Evolutionary conservation across 257 asterid genomes (phyloP), one percentile per base, ranked within the genome.

Genomic region (Perilla frutescens): DNA sequence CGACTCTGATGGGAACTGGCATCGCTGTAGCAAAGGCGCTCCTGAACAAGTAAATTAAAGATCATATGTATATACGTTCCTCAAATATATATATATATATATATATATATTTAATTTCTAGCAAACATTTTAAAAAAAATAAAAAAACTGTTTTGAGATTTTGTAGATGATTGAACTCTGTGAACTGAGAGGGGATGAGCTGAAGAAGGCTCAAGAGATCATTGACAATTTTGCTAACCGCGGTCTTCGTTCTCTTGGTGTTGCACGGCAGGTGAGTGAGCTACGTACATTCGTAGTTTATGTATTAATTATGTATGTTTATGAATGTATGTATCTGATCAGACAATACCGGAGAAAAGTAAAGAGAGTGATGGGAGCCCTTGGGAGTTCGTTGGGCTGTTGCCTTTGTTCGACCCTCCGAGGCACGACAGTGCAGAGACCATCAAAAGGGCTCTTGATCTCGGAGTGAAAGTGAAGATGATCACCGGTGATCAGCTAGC

Each of bases 1-100:
- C 0, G 93, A 88, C 69, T 66, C 91, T 0, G 32, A 75, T 40
- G 97, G 93, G 4, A 71, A 93, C 50, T 90, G 98, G 98, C 85
- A 89, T 44, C 84, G 98, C 48, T 80, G 85, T 73, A 90, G 96
- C 87, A 93, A 93, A 82, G 98, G 98, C 66, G 98, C 98, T 64
- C 98, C 98, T 1, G 98, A 93, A 81, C 97, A 93, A 80, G 98
- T 93, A 86, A 69, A 47, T 60, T 34, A 5, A 61, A 5, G 12
- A 29, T 29, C 15, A 1, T n/a, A 5, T n/a, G n/a, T 6, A 4
- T 11, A 0, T 5, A 6, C 7, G 1, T 8, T 2, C n/a, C 14
- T 8, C 3, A 56, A 2, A 0, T 20, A n/a, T n/a, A n/a, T n/a
- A n/a, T n/a, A n/a, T n/a, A n/a, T n/a, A n/a, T 20, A 20, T 0